phyloP scores from a whole-genome alignment of 116 monocot genomes.

The Iris pallida region DNA sequence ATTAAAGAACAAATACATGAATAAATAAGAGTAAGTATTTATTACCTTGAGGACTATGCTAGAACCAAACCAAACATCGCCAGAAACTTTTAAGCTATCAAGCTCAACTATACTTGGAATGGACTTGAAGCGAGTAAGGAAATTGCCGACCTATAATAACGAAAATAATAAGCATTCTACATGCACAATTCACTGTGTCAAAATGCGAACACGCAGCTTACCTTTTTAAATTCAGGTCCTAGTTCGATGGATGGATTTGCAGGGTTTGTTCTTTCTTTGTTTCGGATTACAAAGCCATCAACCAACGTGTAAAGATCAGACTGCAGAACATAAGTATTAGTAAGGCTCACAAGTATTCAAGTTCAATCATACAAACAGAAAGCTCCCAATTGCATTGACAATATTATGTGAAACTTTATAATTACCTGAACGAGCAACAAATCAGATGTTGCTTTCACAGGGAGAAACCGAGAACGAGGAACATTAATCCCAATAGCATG shows the following conservation, averaged over 20 bases:
- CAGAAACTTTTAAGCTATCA: constrained; percentile 82
- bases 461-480: constrained; percentile 84
- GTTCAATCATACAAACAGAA: background rate
- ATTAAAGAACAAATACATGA: background rate
- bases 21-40: background rate
- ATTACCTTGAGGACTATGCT: constrained; percentile 67
- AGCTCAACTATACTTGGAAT: constrained; percentile 94
- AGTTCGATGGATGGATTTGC: constrained; percentile 78
- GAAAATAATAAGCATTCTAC: constrained; percentile 8
- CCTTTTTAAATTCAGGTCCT: constrained; percentile 93
- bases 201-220: constrained; percentile 3
- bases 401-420: background rate
- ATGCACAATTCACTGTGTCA: background rate
- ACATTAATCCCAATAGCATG: constrained; percentile 92
- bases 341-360: background rate
- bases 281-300: constrained; percentile 77
- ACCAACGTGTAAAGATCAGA: constrained; percentile 85
- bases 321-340: constrained; percentile 29
- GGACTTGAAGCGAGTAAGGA: constrained; percentile 85
- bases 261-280: constrained; percentile 59
- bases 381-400: background rate
- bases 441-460: constrained; percentile 86
- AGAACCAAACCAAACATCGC: constrained; percentile 92
- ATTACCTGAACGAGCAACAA: constrained; percentile 88
- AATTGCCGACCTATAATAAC: constrained; percentile 61